Percentiles rank a stretch among this genome's conserved stretches.
These are phyloP conservation scores for Colletotrichum noveboracense DNA, from an alignment of 2,329 filamentous ascomycete species.

Conservation along the genomic window DNA sequence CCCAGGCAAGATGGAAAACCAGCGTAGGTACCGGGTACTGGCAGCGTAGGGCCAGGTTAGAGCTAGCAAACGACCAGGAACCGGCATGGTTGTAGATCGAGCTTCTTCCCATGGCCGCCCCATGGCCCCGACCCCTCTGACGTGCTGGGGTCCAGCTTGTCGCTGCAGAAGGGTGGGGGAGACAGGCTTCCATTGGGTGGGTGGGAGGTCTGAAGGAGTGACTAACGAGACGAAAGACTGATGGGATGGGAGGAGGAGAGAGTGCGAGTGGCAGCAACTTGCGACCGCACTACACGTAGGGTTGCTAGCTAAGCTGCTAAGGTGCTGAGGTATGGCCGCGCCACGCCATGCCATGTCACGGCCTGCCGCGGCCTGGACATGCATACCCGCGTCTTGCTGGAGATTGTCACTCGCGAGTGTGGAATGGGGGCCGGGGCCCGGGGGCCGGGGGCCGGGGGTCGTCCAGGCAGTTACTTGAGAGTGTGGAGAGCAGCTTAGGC, in stretches of 20 bases:
- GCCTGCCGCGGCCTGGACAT: conserved; percentile 2
- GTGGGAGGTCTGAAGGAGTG: conserved; percentile 1
- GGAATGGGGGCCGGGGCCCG: neutral
- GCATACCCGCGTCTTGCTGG: conserved; percentile 11
- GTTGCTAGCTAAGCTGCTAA: neutral
- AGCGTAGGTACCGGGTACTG: neutral
- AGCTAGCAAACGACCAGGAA: neutral
- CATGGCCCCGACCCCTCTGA: conserved; percentile 9
- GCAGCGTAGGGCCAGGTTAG: neutral
- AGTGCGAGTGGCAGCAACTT: neutral
- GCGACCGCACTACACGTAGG: neutral
- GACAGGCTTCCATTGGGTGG: neutral
- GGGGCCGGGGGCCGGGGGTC: neutral
- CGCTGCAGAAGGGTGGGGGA: neutral
- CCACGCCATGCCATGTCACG: conserved; percentile 11
- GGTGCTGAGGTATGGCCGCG: conserved; percentile 13
- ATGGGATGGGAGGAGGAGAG: neutral
- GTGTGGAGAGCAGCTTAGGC: neutral
- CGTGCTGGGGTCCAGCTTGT: conserved; percentile 12
- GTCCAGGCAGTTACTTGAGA: neutral
- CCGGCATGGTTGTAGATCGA: neutral
- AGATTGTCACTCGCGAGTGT: neutral
- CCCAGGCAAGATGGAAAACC: neutral
- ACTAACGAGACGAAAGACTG: neutral
- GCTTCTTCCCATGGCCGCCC: neutral